Evolutionary conservation across 805 yeast genomes (phyloP).

Genomic region (Peterozyma toletana): DNA sequence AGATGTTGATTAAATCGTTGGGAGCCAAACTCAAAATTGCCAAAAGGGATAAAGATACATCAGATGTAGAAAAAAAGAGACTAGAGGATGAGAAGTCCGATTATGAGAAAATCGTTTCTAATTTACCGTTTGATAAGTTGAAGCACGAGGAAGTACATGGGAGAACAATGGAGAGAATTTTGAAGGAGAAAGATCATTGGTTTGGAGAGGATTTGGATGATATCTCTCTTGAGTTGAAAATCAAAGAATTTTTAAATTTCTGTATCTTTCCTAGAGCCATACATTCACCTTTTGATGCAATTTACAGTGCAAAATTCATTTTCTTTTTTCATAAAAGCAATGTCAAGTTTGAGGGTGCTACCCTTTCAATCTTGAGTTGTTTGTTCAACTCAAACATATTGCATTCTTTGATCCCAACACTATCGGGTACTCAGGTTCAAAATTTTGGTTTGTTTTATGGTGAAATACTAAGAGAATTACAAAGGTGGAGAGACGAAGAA

Average conservation of each 20-base stretch:
- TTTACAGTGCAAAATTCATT: constrained; percentile 57
- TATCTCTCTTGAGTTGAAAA: constrained; percentile 6
- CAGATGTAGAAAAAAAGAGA: constrained; percentile 15
- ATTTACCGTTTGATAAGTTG: constrained; percentile 31
- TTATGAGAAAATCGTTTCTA: constrained; percentile 18
- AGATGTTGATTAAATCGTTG: constrained; percentile 25
- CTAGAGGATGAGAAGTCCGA: constrained; percentile 18
- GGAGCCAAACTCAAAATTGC: constrained; percentile 26
- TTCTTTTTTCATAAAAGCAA: constrained; percentile 36
- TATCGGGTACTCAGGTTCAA: constrained; percentile 74
- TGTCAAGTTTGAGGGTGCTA: constrained; percentile 20
- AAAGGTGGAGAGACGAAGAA: constrained; percentile 31
- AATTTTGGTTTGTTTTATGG: constrained; percentile 70
- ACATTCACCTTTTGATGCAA: constrained; percentile 80
- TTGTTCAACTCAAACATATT: constrained; percentile 44
- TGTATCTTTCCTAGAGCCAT: constrained; percentile 73
- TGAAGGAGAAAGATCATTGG: constrained; percentile 27
- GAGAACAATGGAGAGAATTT: constrained; percentile 20
- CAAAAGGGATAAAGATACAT: constrained; percentile 19
- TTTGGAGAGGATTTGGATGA: constrained; percentile 19
- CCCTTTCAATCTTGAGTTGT: constrained; percentile 32
- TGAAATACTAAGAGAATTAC: constrained; percentile 41
- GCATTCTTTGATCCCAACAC: constrained; percentile 55
- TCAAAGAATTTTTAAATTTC: constrained; percentile 38
- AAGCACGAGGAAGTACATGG: constrained; percentile 36